Evolutionary conservation across 2,329 filamentous ascomycete genomes (phyloP).

Genomic region (Tolypocladium endophyticum): DNA sequence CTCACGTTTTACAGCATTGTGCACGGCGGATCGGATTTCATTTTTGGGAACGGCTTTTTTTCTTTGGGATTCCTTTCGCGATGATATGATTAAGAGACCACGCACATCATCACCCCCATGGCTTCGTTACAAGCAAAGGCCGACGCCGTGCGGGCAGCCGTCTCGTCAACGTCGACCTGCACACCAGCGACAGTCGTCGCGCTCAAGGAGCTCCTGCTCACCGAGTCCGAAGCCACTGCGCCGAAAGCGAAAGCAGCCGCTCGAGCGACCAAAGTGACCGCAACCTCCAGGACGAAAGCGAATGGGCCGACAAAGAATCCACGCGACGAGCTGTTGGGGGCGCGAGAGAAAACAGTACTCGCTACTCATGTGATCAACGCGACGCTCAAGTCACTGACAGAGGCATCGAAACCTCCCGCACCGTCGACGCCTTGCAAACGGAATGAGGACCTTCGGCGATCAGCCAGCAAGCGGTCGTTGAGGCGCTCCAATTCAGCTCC

Average conservation of each 20-base stretch:
- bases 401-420: constrained; percentile 45
- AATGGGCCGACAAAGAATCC: constrained; percentile 7
- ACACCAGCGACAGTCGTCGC: constrained; percentile 36
- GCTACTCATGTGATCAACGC: constrained; percentile 66
- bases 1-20: constrained; percentile 7
- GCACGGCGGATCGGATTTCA: constrained; percentile 11
- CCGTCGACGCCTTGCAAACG: constrained; percentile 19
- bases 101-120: constrained; percentile 23
- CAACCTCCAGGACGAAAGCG: constrained; percentile 13
- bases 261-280: constrained; percentile 16
- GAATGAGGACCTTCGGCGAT: constrained; percentile 22
- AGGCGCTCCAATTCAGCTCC: constrained; percentile 47
- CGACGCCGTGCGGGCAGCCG: constrained; percentile 42
- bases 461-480: constrained; percentile 29
- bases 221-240: constrained; percentile 18
- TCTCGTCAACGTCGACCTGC: constrained; percentile 43
- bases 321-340: constrained; percentile 18
- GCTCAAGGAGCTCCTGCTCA: constrained; percentile 34
- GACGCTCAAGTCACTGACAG: constrained; percentile 57
- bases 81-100: constrained; percentile 21
- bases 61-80: constrained; percentile 8
- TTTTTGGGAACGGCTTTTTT: constrained; percentile 11
- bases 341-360: constrained; percentile 50
- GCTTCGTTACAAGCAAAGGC: constrained; percentile 30
- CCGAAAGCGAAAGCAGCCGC: constrained; percentile 14